phyloP scores from a whole-genome alignment of 1,284 basidiomycete species.

The Athelia psychrophila region DNA sequence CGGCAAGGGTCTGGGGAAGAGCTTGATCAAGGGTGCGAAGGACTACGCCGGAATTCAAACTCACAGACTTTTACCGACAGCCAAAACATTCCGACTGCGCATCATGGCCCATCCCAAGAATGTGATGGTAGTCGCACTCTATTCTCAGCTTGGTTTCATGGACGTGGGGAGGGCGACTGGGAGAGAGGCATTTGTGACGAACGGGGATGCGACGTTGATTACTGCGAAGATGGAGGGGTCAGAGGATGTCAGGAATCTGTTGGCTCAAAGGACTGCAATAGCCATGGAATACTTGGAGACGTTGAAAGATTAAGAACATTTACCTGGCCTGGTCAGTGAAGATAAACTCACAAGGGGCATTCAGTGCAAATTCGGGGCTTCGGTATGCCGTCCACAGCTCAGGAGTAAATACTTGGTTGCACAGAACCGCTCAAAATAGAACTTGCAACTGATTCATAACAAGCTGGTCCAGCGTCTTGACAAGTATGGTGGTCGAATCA shows the following conservation, averaged over 20 bases:
- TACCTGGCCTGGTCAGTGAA: no score
- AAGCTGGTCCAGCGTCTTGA: not conserved
- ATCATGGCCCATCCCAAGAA: not conserved
- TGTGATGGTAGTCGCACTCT: not conserved
- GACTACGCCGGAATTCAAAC: not conserved
- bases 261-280: not conserved
- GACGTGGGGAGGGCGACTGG: not conserved
- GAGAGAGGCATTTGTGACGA: not conserved
- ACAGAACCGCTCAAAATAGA: no score
- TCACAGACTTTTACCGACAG: not conserved
- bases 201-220: not conserved
- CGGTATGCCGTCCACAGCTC: no score
- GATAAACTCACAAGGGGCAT: no score
- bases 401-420: no score
- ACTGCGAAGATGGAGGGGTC: not conserved
- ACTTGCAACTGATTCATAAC: not conserved
- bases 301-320: no score
- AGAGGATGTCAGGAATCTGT: not conserved
- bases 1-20: not conserved
- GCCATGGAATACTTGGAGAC: not conserved
- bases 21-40: not conserved
- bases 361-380: no score
- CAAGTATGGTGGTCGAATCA: not conserved
- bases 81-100: not conserved
- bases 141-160: not conserved